These are phyloP conservation scores for Nematocida displodere DNA, from an alignment of 371 early-diverging fungal genomes.

Conservation along the genomic window DNA sequence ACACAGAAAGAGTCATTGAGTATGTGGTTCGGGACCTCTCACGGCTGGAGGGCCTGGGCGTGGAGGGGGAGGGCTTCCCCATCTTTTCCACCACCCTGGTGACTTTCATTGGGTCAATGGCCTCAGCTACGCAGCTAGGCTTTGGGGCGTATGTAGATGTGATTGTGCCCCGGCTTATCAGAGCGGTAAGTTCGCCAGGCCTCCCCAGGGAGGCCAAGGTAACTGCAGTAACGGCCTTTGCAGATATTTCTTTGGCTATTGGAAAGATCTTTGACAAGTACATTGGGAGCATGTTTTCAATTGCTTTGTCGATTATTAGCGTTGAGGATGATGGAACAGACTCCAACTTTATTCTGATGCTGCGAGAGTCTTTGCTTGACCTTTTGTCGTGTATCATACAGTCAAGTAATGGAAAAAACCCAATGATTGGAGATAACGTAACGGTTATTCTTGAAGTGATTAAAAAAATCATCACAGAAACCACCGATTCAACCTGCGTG, in stretches of 20 bases:
- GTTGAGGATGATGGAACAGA: conserved; percentile 21
- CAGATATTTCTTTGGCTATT: conserved; percentile 88
- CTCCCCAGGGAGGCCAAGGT: conserved; percentile 70
- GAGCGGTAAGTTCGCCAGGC: conserved; percentile 33
- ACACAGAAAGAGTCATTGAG: conserved; percentile 41
- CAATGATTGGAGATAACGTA: background rate
- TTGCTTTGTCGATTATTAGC: background rate
- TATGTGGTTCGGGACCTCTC: conserved; percentile 55
- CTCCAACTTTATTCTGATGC: background rate
- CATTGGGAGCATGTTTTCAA: conserved; percentile 65
- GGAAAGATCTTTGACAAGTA: conserved; percentile 76
- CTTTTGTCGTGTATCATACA: conserved; percentile 41
- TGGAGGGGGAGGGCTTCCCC: conserved; percentile 12
- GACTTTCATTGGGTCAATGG: conserved; percentile 58
- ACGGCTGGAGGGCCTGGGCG: background rate
- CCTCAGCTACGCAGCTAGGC: conserved; percentile 54
- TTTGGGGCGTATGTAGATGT: conserved; percentile 49
- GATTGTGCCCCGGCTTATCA: conserved; percentile 50
- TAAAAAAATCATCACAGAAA: conserved; percentile 30
- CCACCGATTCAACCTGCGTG: conserved; percentile 31
- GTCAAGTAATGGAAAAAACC: conserved; percentile 29
- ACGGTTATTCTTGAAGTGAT: conserved; percentile 4
- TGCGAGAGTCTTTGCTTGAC: conserved; percentile 35
- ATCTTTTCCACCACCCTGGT: conserved; percentile 50
- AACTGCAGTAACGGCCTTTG: conserved; percentile 81